Conservation (phyloP, 1,139 yeast genomes). For the Pichia norvegensis region DNA sequence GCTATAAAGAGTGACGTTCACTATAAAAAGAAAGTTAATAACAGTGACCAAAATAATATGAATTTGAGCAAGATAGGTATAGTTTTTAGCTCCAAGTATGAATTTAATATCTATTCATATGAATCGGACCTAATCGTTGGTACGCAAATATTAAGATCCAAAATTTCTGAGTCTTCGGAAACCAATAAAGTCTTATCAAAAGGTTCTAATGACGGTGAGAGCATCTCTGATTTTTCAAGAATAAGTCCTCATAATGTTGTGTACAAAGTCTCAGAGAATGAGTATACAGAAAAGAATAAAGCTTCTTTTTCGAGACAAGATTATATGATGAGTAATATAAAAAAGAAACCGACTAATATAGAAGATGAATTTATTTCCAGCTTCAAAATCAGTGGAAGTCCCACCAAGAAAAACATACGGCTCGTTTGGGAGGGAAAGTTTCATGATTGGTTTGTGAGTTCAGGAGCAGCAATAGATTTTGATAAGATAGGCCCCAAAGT, state of each 20-base stretch:
- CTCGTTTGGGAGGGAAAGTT: constrained; percentile 84
- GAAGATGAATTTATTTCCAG: constrained; percentile 38
- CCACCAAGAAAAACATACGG: constrained; percentile 53
- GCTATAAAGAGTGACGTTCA: constrained; percentile 67
- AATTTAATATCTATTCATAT: constrained; percentile 85
- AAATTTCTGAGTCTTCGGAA: constrained; percentile 1
- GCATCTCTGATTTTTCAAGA: not conserved
- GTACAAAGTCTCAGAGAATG: constrained; percentile 11
- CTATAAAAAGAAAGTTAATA: not conserved
- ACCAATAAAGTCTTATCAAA: constrained; percentile 1
- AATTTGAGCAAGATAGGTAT: constrained; percentile 34
- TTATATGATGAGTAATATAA: not conserved
- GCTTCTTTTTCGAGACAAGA: not conserved
- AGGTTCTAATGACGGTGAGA: not conserved
- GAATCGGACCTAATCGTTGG: constrained; percentile 84
- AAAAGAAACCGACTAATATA: not conserved
- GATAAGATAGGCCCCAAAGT: constrained; percentile 23
- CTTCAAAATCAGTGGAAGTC: constrained; percentile 64
- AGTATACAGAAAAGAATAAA: constrained; percentile 5
- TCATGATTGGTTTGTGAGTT: constrained; percentile 69
- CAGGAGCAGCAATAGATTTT: constrained; percentile 53
- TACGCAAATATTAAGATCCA: constrained; percentile 61
- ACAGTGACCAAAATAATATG: not conserved
- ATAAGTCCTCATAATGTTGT: constrained; percentile 9
- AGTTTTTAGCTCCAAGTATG: constrained; percentile 78